A percentile compares a stretch with the other conserved stretches of the same genome.
Evolutionary conservation across 495 filamentous ascomycete genomes (phyloP).

Genomic region (Xylaria longipes): DNA sequence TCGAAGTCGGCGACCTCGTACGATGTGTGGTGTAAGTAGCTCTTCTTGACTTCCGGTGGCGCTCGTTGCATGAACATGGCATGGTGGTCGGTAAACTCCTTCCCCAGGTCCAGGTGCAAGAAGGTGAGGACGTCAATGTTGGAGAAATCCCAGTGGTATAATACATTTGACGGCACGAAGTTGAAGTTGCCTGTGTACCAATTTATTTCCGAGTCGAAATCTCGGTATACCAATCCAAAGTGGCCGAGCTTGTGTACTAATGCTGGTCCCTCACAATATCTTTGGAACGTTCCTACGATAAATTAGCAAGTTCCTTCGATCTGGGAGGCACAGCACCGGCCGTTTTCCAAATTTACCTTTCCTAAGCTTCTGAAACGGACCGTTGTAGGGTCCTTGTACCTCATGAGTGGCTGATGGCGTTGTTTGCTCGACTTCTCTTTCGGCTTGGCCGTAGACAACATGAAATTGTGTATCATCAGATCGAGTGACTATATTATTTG

Average conservation of each 20-base stretch:
- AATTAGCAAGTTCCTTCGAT: background rate
- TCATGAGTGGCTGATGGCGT: conserved; percentile 25
- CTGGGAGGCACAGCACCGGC: background rate
- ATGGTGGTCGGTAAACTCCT: conserved; percentile 59
- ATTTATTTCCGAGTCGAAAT: conserved; percentile 52
- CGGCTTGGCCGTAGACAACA: conserved; percentile 51
- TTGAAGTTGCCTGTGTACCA: conserved; percentile 68
- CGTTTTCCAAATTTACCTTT: conserved; percentile 9
- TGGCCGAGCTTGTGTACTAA: conserved; percentile 68
- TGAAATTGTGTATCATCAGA: conserved; percentile 51
- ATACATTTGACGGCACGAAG: conserved; percentile 48
- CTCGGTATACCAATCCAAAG: conserved; percentile 58
- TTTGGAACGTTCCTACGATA: conserved; percentile 20
- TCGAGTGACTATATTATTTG: conserved; percentile 37
- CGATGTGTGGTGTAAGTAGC: conserved; percentile 63
- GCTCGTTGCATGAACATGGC: conserved; percentile 58
- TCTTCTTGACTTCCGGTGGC: conserved; percentile 35
- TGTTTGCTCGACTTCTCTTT: conserved; percentile 12
- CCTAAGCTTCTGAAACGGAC: conserved; percentile 26
- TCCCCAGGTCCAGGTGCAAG: conserved; percentile 29
- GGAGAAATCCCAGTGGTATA: conserved; percentile 24
- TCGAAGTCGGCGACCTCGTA: conserved; percentile 70
- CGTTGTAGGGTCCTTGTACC: conserved; percentile 25
- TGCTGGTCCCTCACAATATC: conserved; percentile 49
- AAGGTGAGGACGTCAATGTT: conserved; percentile 28